Base-by-base conservation (phyloP, 2,329 filamentous ascomycete species). In the Ophiostoma perfectum region DNA sequence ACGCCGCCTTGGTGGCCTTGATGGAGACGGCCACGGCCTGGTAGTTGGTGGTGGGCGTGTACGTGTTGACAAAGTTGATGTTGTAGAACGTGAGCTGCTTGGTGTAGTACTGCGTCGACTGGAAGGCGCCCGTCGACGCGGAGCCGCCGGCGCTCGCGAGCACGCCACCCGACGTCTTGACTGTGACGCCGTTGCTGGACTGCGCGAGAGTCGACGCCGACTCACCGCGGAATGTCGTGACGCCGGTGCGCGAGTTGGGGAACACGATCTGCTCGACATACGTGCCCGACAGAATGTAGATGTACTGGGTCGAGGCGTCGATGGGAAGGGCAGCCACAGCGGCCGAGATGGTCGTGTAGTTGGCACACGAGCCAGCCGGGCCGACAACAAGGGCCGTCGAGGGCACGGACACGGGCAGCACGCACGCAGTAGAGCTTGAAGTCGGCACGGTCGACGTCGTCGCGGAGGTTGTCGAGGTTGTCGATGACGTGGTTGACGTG, bases 11-110 rank as follows among this genome's bases (percentile, higher is more conserved):
- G 64, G 76, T 74, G 58, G 72, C 74, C 5, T 77, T 78, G 42
- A 76, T 76, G 60, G 78, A 76, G 60, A 77, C 75, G 14, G 74
- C 76, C 68, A 73, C 74, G 12, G 73, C 74, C 8, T 72, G 73
- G 68, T 71, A 55, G 49, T 55, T 73, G 7, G 72, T 44, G 36
- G 72, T 70, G 62, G 73, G 72, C 38, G 71, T 67, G 60, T 72
- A 77, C 2, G 74, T 75, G 70, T 78, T 78, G 69, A 72, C 66
- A 64, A 78, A 75, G 72, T 84, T 81, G 74, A 84, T 77, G 71
- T 84, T 84, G 77, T 84, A 84, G 11, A 84, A 76, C 69, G 81
- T 82, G 68, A 84, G 77, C 68, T 82, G 81, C 6, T 76, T 74
- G 0, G 79, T 78, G 69, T 74, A 67, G 0, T 75, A 78, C 67